A percentile compares a stretch with the other conserved stretches of the same genome.
These are phyloP conservation scores for Casuarina equisetifolia DNA, from an alignment of 306 rosid genomes.

Conservation along the genomic window DNA sequence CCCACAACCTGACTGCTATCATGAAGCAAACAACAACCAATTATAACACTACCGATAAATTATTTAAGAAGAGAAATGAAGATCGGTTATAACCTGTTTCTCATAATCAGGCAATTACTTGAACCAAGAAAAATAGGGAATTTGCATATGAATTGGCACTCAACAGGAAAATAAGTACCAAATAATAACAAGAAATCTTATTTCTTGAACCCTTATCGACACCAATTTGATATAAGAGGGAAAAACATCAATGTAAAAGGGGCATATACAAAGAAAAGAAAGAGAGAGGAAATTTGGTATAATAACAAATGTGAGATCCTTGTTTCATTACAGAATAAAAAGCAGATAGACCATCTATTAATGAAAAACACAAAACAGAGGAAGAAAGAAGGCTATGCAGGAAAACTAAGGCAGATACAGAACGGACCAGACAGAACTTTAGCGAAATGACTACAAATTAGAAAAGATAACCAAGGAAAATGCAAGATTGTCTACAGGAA, in stretches of 20 bases:
- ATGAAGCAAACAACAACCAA: background rate
- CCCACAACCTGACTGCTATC: conserved; percentile 73
- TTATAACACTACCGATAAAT: background rate
- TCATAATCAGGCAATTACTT: background rate
- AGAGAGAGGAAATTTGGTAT: background rate
- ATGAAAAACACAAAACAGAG: background rate
- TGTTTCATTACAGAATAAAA: background rate
- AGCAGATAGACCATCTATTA: background rate
- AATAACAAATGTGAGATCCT: background rate
- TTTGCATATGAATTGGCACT: background rate
- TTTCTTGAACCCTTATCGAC: background rate
- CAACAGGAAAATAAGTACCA: background rate
- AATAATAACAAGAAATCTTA: background rate
- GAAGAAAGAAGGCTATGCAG: background rate
- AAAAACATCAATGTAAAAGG: background rate
- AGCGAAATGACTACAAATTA: background rate
- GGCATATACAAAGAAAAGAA: background rate
- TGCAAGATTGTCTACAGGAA: background rate
- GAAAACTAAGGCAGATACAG: background rate
- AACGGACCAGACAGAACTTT: background rate
- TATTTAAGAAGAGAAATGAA: background rate
- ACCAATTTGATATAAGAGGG: background rate
- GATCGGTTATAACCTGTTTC: background rate
- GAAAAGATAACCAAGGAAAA: background rate
- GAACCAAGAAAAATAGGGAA: background rate